Conservation (phyloP, 768 basidiomycete species). For the Auricularia auricula-judae region DNA sequence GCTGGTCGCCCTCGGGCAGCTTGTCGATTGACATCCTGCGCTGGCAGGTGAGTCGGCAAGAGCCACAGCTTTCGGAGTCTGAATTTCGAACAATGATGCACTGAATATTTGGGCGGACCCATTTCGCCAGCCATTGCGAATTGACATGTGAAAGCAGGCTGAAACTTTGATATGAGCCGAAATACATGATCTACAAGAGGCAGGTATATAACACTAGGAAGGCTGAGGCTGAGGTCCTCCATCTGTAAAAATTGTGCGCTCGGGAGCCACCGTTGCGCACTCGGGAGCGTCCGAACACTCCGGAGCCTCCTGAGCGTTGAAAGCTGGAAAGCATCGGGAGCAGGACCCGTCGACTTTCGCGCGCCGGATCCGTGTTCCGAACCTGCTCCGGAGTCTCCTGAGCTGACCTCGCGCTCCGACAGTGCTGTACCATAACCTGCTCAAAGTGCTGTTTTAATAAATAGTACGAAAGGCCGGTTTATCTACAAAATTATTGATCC, state of each 20-base stretch:
- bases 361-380: not conserved
- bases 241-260: not conserved
- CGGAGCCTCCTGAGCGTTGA: not conserved
- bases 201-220: no score
- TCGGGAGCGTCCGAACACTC: not conserved
- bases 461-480: not conserved
- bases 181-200: no score
- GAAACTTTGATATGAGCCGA: no score
- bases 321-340: not conserved
- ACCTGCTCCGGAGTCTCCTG: not conserved
- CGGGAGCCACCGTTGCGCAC: not conserved
- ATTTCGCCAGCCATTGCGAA: no score
- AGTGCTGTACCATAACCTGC: not conserved
- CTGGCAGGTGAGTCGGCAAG: no score
- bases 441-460: not conserved
- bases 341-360: not conserved
- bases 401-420: not conserved
- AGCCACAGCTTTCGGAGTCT: no score
- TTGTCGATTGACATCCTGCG: not conserved
- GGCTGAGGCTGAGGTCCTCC: not conserved
- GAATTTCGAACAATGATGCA: no score
- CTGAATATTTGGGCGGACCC: no score
- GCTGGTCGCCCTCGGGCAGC: conserved; percentile 63
- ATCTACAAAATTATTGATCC: not conserved
- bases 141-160: no score